Evolutionary conservation across 2,329 filamentous ascomycete genomes (phyloP).

Genomic region (Cercospora beticola): DNA sequence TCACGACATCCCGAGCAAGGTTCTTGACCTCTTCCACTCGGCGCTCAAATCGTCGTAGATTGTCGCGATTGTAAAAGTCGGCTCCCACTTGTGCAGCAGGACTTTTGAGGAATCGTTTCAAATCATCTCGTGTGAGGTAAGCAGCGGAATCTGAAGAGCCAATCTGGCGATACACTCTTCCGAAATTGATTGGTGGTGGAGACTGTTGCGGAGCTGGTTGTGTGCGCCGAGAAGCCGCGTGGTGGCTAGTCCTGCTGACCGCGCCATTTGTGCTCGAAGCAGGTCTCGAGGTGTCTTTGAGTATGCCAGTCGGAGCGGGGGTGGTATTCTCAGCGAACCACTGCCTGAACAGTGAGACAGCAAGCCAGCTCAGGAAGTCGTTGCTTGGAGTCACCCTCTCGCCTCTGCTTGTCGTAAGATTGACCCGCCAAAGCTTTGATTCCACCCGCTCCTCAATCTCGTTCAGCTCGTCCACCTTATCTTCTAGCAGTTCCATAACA

Average conservation of each 20-base stretch:
- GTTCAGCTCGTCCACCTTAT: constrained; percentile 89
- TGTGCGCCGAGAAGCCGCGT: constrained; percentile 35
- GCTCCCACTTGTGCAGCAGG: constrained; percentile 56
- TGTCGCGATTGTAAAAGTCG: constrained; percentile 83
- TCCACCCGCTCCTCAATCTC: constrained; percentile 79
- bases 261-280: constrained; percentile 10
- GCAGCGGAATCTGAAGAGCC: constrained; percentile 59
- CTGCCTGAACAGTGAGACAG: constrained; percentile 81
- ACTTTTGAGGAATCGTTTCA: constrained; percentile 80
- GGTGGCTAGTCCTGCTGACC: constrained; percentile 28
- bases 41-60: constrained; percentile 78
- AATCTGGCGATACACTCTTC: constrained; percentile 74
- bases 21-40: constrained; percentile 85
- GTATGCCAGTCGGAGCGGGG: constrained; percentile 59
- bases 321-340: constrained; percentile 91
- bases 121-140: constrained; percentile 81
- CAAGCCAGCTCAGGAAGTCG: constrained; percentile 86
- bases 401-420: constrained; percentile 72
- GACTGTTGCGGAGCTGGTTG: constrained; percentile 29
- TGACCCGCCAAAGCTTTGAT: constrained; percentile 76
- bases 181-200: constrained; percentile 50
- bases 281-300: constrained; percentile 39
- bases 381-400: constrained; percentile 79
- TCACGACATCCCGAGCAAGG: constrained; percentile 77
- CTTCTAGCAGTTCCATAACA: constrained; percentile 86